These are phyloP conservation scores for Aspergillus sp. DNA, from an alignment of 2,329 filamentous ascomycete genomes.

Conservation along the genomic window DNA sequence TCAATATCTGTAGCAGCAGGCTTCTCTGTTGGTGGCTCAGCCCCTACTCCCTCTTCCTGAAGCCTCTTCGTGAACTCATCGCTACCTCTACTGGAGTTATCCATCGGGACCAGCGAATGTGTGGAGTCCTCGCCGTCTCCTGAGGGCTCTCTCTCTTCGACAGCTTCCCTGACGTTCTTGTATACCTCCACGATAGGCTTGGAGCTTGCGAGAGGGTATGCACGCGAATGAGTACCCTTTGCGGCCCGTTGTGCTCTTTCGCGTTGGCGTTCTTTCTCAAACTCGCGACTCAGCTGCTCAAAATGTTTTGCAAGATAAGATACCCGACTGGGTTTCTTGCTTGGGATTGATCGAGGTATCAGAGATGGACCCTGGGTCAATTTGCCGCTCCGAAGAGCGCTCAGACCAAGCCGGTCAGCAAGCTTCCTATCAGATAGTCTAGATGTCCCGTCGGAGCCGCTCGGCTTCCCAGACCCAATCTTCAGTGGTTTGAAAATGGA, in stretches of 20 bases:
- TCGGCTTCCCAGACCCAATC: constrained; percentile 20
- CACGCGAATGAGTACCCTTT: constrained; percentile 71
- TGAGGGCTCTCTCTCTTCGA: constrained; percentile 71
- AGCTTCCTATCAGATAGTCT: constrained; percentile 69
- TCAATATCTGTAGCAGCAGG: constrained; percentile 41
- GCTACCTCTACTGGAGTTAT: constrained; percentile 33
- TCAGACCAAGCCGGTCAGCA: constrained; percentile 68
- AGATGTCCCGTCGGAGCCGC: constrained; percentile 27
- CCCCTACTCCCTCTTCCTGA: constrained; percentile 25
- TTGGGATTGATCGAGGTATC: constrained; percentile 80
- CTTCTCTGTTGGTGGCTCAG: constrained; percentile 35
- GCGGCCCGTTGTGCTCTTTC: constrained; percentile 79
- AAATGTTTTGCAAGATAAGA: constrained; percentile 94
- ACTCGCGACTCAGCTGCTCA: constrained; percentile 93
- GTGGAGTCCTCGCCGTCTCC: constrained; percentile 58
- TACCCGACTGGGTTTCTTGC: constrained; percentile 71
- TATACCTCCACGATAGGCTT: constrained; percentile 96
- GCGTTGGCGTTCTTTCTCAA: constrained; percentile 87
- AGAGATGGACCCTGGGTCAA: constrained; percentile 60
- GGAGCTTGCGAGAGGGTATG: constrained; percentile 87
- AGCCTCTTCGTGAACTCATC: constrained; percentile 24
- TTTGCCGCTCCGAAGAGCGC: constrained; percentile 60
- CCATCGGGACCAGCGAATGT: constrained; percentile 23
- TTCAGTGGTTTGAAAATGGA: constrained; percentile 22
- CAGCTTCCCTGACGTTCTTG: constrained; percentile 87